phyloP scores from a whole-genome alignment of 306 rosid genomes.

The Rosa multiflora region DNA sequence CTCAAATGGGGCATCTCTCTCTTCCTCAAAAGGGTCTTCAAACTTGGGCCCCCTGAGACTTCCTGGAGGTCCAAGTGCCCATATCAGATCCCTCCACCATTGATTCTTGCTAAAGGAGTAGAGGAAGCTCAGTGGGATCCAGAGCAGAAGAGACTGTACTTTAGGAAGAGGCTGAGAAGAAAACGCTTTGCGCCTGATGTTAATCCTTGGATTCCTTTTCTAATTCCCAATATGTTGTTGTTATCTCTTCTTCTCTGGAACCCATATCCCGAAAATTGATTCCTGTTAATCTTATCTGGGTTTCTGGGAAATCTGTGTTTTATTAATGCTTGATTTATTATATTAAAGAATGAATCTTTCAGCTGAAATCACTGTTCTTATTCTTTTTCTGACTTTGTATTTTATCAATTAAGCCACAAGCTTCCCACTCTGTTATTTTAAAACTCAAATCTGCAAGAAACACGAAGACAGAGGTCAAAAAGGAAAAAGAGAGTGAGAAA shows the following conservation, averaged over 20 bases:
- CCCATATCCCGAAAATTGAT: conserved; percentile 33
- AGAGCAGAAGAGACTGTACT: conserved; percentile 44
- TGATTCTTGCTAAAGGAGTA: conserved; percentile 63
- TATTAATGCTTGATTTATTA: background rate
- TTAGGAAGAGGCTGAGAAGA: conserved; percentile 54
- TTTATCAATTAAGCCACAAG: background rate
- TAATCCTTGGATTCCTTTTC: conserved; percentile 51
- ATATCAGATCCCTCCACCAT: conserved; percentile 72
- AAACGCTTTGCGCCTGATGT: conserved; percentile 34
- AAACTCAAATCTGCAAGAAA: background rate
- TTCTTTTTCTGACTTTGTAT: background rate
- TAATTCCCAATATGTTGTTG: conserved; percentile 59
- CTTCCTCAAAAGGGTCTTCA: conserved; percentile 56
- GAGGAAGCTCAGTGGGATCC: conserved; percentile 60
- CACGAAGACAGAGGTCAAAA: background rate
- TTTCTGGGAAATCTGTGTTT: conserved; percentile 2
- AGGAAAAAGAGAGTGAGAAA: background rate
- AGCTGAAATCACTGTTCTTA: background rate
- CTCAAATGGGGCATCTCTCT: conserved; percentile 54
- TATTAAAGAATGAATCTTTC: conserved; percentile 9
- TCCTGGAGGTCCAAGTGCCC: conserved; percentile 93
- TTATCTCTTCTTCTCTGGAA: conserved; percentile 60
- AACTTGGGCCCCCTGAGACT: conserved; percentile 41
- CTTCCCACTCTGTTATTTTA: background rate
- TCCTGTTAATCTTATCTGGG: background rate